Evolutionary conservation across 805 yeast species (phyloP).

Genomic region (Candida gorgasii): DNA sequence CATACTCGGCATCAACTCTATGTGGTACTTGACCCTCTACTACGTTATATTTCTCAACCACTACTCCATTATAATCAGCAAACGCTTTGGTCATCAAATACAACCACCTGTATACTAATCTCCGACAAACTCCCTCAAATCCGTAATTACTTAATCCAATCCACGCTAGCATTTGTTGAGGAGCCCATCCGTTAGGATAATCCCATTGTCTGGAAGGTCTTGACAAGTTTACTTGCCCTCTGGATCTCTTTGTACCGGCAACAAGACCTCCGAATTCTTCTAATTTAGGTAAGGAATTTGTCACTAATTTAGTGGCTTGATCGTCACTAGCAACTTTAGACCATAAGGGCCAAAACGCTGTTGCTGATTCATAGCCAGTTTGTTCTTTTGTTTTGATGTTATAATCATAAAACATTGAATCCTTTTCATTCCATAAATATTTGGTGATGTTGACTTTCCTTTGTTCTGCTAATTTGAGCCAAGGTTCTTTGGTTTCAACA

Average conservation of each 20-base stretch:
- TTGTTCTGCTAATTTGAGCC: conserved; percentile 58
- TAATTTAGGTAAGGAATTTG: conserved; percentile 60
- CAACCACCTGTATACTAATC: conserved; percentile 88
- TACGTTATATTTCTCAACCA: conserved; percentile 93
- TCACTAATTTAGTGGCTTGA: conserved; percentile 67
- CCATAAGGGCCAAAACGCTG: conserved; percentile 93
- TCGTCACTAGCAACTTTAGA: conserved; percentile 62
- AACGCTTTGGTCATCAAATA: conserved; percentile 84
- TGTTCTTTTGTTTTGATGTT: conserved; percentile 58
- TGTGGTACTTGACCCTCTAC: conserved; percentile 83
- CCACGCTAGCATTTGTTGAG: conserved; percentile 96
- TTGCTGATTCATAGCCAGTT: conserved; percentile 77
- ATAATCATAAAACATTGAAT: conserved; percentile 82
- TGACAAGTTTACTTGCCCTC: conserved; percentile 68
- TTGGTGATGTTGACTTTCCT: conserved; percentile 60
- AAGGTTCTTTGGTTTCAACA: conserved; percentile 49
- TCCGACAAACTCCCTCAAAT: conserved; percentile 57
- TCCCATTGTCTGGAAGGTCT: conserved; percentile 98
- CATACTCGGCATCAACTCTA: conserved; percentile 92
- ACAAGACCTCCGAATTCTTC: conserved; percentile 90
- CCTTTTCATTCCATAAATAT: conserved; percentile 81
- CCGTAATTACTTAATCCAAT: conserved; percentile 77
- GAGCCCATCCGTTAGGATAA: conserved; percentile 98
- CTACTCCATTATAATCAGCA: conserved; percentile 91
- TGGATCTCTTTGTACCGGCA: conserved; percentile 72